Evolutionary conservation across 2,329 filamentous ascomycete genomes (phyloP), one percentile per base, ranked within the genome.

Genomic region (Fusarium torreyae): DNA sequence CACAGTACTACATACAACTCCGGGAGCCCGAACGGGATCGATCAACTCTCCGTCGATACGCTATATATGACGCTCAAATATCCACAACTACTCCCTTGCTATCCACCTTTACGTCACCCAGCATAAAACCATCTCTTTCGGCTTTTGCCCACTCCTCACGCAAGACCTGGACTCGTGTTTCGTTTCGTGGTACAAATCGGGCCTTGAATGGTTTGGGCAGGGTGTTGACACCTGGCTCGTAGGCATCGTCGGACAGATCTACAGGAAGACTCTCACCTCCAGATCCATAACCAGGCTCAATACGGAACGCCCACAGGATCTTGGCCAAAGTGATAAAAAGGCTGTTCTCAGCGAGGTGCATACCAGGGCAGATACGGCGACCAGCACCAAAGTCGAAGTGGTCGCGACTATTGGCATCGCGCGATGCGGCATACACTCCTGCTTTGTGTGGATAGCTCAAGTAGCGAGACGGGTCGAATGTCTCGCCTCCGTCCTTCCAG

Each of bases 351-450:
- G 83, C 83, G 7, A 87, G 77, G 58, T 86, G 82, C 14, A 84
- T 82, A 1, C 84, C 84, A 1, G 80, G 81, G 63, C 84, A 86
- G 24, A 86, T 80, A 8, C 84, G 80, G 2, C 84, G 77, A 2
- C 84, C 84, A 14, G 77, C 79, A 6, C 84, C 84, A 69, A 84
- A 86, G 5, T 77, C 77, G 63, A 82, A 86, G 66, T 86, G 84
- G 60, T 83, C 80, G 9, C 80, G 77, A 7, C 66, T 57, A 11
- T 57, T 49, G 28, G 68, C 68, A 42, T 68, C 68, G 4, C 69
- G 68, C 5, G 34, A 39, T 5, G 61, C 62, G 5, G 79, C 75
- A 46, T 78, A 76, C 14, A 73, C 70, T 1, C 57, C 51, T 11
- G 48, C 50, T 7, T 60, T 66, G 33, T 56, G 33, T 2, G 63